Percentiles rank a stretch among this genome's conserved stretches.
Conservation (phyloP, 2,329 filamentous ascomycete genomes). For the Beauveria asiatica region DNA sequence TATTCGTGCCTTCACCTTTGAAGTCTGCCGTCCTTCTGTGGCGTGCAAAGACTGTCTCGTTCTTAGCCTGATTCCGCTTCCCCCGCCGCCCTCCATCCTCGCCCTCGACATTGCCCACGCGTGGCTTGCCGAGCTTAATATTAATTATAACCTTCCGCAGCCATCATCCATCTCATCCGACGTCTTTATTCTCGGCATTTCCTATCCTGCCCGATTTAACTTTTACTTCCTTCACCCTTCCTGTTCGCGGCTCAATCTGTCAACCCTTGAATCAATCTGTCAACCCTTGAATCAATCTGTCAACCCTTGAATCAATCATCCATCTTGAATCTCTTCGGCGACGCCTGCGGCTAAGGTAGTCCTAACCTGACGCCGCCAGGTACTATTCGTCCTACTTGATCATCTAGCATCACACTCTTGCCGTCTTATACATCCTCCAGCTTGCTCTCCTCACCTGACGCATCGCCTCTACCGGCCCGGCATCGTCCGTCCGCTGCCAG, state of each 20-base stretch:
- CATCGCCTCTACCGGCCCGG: not conserved
- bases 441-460: not conserved
- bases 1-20: not conserved
- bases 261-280: no score
- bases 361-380: no score
- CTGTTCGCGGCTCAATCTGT: not conserved
- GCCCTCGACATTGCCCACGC: not conserved
- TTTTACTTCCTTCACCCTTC: not conserved
- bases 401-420: not conserved
- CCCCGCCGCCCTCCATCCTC: not conserved
- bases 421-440: not conserved
- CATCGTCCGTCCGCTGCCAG: not conserved
- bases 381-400: not conserved
- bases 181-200: not conserved
- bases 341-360: no score
- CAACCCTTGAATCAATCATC: no score
- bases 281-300: no score
- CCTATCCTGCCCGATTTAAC: not conserved
- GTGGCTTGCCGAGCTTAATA: not conserved
- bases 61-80: not conserved
- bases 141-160: not conserved
- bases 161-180: not conserved
- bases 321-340: no score
- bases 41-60: not conserved
- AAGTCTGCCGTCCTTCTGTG: not conserved